Evolutionary conservation across 1,284 basidiomycete genomes (phyloP), one percentile per base, ranked within the genome.

Genomic region (Polyporus tsugae): DNA sequence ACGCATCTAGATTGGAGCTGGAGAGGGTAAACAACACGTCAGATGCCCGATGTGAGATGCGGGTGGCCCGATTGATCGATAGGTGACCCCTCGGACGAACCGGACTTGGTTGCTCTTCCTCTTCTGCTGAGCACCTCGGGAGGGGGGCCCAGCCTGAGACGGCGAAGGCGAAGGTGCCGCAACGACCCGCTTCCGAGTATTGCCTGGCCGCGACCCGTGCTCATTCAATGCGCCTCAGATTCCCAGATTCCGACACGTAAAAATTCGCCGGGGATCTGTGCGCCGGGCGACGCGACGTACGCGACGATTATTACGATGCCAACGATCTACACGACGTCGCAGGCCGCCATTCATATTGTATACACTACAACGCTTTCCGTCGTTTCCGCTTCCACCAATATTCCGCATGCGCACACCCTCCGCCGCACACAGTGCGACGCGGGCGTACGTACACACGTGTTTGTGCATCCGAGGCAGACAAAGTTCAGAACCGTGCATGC

Each of bases 211-310:
- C 35, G 19, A 53, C 25, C 33, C n/a, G 13, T 25, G 38, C 44
- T 25, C 59, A 25, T 11, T 49, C 46, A 22, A 13, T n/a, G 36
- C 36, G n/a, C 36, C 35, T 19, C 35, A 58, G 33, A 22, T 39
- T 38, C 36, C 35, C 36, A 58, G 36, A 60, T 60, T 25, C 41
- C 39, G 38, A 63, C 70, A 71, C 67, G 70, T 71, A 68, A 67
- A 22, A 49, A 53, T n/a, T 63, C 25, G 41, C 65, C 70, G 70
- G 70, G 57, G 64, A 65, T 67, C 59, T 35, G 61, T 62, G 52
- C 67, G 65, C 70, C 70, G 70, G 64, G 41, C 11, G 58, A 22
- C 58, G 58, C n/a, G 58, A 60, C 38, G 58, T 7, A 13, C 58
- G 11, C 22, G 58, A 60, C n/a, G 38, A 60, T 39, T 39, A 57